These are phyloP conservation scores for Metahyphopichia silvanorum DNA, from an alignment of 805 yeast genomes.

Conservation along the genomic window DNA sequence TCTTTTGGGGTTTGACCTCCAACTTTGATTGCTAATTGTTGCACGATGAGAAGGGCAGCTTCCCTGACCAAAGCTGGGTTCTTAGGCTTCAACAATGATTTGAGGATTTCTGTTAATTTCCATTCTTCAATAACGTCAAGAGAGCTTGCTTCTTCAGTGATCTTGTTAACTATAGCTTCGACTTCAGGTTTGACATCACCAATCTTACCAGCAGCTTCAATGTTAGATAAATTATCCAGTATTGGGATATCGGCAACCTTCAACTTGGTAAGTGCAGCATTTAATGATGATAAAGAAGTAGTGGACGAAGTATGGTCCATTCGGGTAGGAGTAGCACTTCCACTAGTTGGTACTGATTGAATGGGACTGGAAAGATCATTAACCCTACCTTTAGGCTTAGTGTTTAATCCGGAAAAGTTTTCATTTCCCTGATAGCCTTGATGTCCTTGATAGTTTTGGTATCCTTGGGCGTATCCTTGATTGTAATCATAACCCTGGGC, in stretches of 20 bases:
- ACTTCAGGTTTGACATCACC: constrained; percentile 56
- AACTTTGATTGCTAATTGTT: constrained; percentile 53
- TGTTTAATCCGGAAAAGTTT: constrained; percentile 3
- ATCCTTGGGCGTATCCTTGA: constrained; percentile 7
- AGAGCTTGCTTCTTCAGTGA: constrained; percentile 41
- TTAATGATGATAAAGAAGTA: constrained; percentile 69
- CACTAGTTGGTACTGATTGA: constrained; percentile 32
- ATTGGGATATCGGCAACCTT: constrained; percentile 62
- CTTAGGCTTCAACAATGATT: constrained; percentile 70
- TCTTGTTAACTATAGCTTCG: constrained; percentile 47
- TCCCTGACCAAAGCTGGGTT: constrained; percentile 75
- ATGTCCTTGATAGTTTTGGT: constrained; percentile 4
- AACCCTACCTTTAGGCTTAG: constrained; percentile 1
- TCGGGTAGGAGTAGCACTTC: constrained; percentile 30
- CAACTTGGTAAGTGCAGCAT: constrained; percentile 62
- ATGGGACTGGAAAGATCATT: constrained; percentile 18
- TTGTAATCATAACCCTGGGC: constrained; percentile 4
- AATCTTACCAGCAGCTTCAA: constrained; percentile 50
- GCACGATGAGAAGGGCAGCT: constrained; percentile 63
- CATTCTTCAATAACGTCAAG: constrained; percentile 52
- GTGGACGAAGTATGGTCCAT: constrained; percentile 49
- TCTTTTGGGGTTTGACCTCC: constrained; percentile 73
- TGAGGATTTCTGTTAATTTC: constrained; percentile 60
- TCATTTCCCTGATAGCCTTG: constrained; percentile 4
- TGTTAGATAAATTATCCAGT: constrained; percentile 49